Base-by-base conservation (phyloP, 805 yeast genomes). In the Wickerhamomyces subpelliculosus region DNA sequence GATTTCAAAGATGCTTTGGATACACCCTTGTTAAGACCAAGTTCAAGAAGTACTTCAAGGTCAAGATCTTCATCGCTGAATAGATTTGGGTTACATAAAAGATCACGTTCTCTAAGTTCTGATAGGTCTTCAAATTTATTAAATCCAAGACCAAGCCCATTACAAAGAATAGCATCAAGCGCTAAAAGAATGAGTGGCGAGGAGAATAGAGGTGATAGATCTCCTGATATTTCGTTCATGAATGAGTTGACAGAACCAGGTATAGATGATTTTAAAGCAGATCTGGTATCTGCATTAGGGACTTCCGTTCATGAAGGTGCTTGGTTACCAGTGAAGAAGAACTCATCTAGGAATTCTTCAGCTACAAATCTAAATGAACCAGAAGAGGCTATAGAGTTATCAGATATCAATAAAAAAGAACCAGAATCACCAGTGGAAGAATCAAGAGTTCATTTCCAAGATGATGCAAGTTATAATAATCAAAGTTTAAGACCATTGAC, bases 221-320 rank as follows among this genome's bases (percentile, higher is more conserved):
- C 30, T n/a, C n/a, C n/a, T 6, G 22, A 21, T 4, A 20, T 23
- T 12, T 37, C 39, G 2, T 21, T 37, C n/a, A 17, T 37, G n/a
- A 32, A 37, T 22, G 39, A 25, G 3, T 19, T 37, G 2, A 18
- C 39, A 3, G 26, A 32, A 23, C 13, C n/a, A 13, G 27, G 26
- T 26, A 21, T 32, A 2, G 20, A 27, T 31, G 31, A 26, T 11
- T 8, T 37, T 3, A 37, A 27, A 16, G 35, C 29, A 5, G 39
- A 37, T 18, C 16, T 37, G n/a, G 30, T 14, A 8, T 37, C 39
- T 26, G 39, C 39, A 5, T 16, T 37, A 14, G 39, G 39, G 26
- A 21, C 25, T 8, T n/a, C 39, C 12, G 12, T 17, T 8, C 35
- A 32, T 8, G 23, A 26, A 13, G 39, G 39, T 12, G 18, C 31